Percentiles rank a stretch among this genome's conserved stretches.
Conservation (phyloP, 2,329 filamentous ascomycete species). For the Colletotrichum caudatum region DNA sequence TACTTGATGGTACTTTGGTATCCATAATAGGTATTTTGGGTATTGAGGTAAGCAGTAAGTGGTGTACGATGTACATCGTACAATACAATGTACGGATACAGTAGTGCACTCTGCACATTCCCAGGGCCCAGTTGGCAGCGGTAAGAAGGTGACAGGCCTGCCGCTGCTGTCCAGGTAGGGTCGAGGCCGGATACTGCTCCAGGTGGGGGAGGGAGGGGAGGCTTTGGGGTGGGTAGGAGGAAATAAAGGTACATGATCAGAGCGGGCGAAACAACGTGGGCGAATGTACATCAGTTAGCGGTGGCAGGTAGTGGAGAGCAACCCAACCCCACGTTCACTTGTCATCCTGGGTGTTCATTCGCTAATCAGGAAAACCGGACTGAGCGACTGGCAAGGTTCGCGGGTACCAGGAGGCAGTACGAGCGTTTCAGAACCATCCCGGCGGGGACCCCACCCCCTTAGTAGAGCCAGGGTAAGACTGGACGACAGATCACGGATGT, state of each 20-base stretch:
- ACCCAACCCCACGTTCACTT: not conserved
- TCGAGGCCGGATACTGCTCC: not conserved
- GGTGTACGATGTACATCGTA: no score
- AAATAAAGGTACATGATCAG: constrained; percentile 1
- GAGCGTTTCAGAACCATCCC: constrained; percentile 38
- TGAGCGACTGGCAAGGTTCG: constrained; percentile 33
- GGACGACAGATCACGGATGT: constrained; percentile 19
- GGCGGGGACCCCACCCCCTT: constrained; percentile 25
- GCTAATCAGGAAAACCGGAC: constrained; percentile 30
- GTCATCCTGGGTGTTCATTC: constrained; percentile 28
- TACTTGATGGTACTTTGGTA: not conserved
- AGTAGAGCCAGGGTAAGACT: constrained; percentile 20
- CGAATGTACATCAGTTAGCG: not conserved
- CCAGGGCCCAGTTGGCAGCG: not conserved
- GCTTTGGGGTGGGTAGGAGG: not conserved
- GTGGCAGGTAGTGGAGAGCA: not conserved
- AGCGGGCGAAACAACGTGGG: not conserved
- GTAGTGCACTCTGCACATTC: not conserved
- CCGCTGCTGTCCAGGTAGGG: constrained; percentile 1
- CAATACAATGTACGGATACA: no score
- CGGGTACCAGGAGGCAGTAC: constrained; percentile 25
- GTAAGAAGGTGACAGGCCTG: constrained; percentile 8
- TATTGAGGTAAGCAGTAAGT: not conserved
- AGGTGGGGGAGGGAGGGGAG: not conserved
- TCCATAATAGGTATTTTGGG: not conserved